Percentiles rank a stretch among this genome's conserved stretches.
These are phyloP conservation scores for Corylus heterophylla DNA, from an alignment of 306 rosid species.

Conservation along the genomic window DNA sequence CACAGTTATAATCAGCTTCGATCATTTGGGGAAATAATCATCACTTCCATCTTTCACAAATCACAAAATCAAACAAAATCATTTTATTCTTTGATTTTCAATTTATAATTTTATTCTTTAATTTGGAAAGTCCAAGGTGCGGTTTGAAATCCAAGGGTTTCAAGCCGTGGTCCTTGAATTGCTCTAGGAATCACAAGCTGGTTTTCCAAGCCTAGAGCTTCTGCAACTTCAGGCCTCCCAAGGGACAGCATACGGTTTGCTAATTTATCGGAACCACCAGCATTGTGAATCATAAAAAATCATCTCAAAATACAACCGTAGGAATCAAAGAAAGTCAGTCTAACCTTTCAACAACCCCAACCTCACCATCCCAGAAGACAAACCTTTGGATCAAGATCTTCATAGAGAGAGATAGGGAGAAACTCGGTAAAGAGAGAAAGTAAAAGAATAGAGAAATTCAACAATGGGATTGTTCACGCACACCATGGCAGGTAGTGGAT, in stretches of 20 bases:
- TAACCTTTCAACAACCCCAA: not conserved
- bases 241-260: not conserved
- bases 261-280: no score
- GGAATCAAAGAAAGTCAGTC: not conserved
- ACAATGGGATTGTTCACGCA: constrained; percentile 58
- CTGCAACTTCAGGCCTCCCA: constrained; percentile 43
- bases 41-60: no score
- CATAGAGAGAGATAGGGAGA: not conserved
- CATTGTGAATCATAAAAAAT: not conserved
- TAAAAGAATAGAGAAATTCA: not conserved
- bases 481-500: constrained; percentile 56
- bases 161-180: constrained; percentile 33
- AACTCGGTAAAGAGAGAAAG: not conserved
- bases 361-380: not conserved
- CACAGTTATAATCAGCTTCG: no score
- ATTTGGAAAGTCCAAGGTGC: not conserved
- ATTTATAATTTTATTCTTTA: no score
- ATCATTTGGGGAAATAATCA: no score
- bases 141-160: constrained; percentile 32
- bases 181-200: constrained; percentile 30
- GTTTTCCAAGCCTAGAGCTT: constrained; percentile 37
- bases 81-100: no score
- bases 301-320: not conserved
- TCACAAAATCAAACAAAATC: no score
- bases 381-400: constrained; percentile 4